Base-by-base conservation (phyloP, 768 basidiomycete genomes). In the Rubroboletus pulcherrimus region DNA sequence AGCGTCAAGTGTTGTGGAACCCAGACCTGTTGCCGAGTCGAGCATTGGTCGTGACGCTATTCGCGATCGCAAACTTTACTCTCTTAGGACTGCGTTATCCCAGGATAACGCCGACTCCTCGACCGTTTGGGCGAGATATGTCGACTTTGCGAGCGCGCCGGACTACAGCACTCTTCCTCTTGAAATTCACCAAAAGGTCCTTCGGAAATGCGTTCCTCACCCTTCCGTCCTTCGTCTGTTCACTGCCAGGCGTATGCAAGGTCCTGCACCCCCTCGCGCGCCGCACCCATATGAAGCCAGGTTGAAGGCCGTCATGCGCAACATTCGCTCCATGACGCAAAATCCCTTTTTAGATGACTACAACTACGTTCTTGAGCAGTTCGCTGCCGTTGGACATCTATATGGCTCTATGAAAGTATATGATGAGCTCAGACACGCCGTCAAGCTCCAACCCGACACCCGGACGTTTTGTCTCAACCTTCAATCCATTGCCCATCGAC, bases 311-410 rank as follows among this genome's bases (percentile, higher is more conserved):
- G 73, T 93, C 65, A 80, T 93, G 56, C 77, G 77, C 50, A 88
- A 89, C 67, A 91, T 92, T 24, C 83, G 83, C 51, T 74, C 76
- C 38, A 64, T 79, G 12, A 65, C 53, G 66, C 69, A 42, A 77
- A 81, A 21, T 54, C 79, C 71, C 12, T 63, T 66, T 12, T 55
- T 86, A 50, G 81, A 83, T 3, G 91, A 93, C 68, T 93, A 87
- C 68, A 79, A 91, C 66, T 85, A 85, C 63, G 73, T 93, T 56
- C 68, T 93, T 49, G 78, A 81, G 57, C 87, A 90, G 57, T 90
- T 90, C 56, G 86, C 89, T 34, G 82, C 85, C 0, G 82, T 83
- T 4, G 91, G 90, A n/a, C 80, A 92, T 63, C 75, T 82, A 61
- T 63, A 74, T 21, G 88, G 86, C 10, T 77, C 79, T 29, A 74